Percentiles rank a stretch among this genome's conserved stretches.
Conservation (phyloP, 2,329 filamentous ascomycete species). For the Coniochaeta sp. region DNA sequence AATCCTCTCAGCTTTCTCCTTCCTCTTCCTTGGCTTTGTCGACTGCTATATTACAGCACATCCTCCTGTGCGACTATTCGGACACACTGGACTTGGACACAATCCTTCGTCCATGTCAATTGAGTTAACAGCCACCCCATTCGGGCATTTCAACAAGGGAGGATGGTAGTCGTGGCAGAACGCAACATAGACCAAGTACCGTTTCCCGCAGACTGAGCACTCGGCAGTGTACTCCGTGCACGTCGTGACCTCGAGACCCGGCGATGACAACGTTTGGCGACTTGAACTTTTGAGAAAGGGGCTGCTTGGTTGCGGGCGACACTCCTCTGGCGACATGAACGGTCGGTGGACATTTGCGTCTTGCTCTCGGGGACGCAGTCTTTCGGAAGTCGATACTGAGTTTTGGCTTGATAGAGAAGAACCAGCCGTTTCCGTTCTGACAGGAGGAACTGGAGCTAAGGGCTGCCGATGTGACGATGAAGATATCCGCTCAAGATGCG, state of each 20-base stretch:
- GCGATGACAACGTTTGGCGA: not conserved
- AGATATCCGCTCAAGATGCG: not conserved
- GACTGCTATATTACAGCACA: conserved; percentile 43
- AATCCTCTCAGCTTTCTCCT: not conserved
- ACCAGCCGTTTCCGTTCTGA: not conserved
- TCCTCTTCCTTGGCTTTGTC: conserved; percentile 3
- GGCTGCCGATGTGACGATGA: not conserved
- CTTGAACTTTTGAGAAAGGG: not conserved
- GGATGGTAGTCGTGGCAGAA: conserved; percentile 47
- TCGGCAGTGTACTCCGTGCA: conserved; percentile 49
- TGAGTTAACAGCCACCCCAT: conserved; percentile 29
- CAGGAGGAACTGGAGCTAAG: not conserved
- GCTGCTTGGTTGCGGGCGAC: not conserved
- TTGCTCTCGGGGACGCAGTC: not conserved
- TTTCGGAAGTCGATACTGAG: not conserved
- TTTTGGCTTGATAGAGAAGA: not conserved
- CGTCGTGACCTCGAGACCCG: conserved; percentile 22
- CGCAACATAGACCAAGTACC: conserved; percentile 50
- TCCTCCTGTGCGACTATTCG: conserved; percentile 49
- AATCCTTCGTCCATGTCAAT: conserved; percentile 44
- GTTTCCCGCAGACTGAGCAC: conserved; percentile 54
- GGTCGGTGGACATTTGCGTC: not conserved
- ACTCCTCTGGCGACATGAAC: not conserved
- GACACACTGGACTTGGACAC: conserved; percentile 53
- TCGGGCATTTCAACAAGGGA: conserved; percentile 39